Base-by-base conservation (phyloP, 352 stramenopile species). In the Pythium oligandrum region DNA sequence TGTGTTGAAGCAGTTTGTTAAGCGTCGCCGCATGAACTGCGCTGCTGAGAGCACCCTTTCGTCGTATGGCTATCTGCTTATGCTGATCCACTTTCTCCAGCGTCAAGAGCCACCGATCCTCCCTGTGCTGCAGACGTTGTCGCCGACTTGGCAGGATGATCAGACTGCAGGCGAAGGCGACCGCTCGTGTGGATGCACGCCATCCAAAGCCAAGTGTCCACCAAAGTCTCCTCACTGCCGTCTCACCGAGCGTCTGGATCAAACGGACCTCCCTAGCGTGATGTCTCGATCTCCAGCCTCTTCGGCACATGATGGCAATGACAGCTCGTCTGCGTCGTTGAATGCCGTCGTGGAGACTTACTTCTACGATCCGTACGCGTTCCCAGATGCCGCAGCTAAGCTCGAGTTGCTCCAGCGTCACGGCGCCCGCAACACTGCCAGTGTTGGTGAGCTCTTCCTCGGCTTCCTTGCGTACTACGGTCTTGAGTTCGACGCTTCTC, bases 1-100 rank as follows among this genome's bases (percentile, higher is more conserved):
- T 53, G 68, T 93, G 33, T 51, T 95, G 39, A 95, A 95, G 62
- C 69, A 71, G 26, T 95, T 91, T 39, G 80, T 92, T 4, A 92
- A 95, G 56, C 68, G 76, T 44, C 66, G 84, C 7, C 73, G 81
- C 31, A 95, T 95, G 75, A 95, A 95, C 55, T 86, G 83, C 53
- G 75, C 84, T 0, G 77, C 81, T 1, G 78, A 93, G 38, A 82
- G 84, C 32, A 95, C 84, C 9, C 63, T 95, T 1, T 92, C 80
- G 17, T 90, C 82, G 1, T 95, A 95, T 49, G 84, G 84, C 10
- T 95, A 92, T 42, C 44, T 95, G 55, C 71, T 95, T 34, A 82
- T 93, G 66, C 71, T 95, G 4, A 88, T 95, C 52, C 79, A 95
- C 55, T 93, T 73, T 54, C 66, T 95, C 40, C 84, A 95, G 63